Conservation (phyloP, 2,329 filamentous ascomycete genomes). For the Fulvia fulva region DNA sequence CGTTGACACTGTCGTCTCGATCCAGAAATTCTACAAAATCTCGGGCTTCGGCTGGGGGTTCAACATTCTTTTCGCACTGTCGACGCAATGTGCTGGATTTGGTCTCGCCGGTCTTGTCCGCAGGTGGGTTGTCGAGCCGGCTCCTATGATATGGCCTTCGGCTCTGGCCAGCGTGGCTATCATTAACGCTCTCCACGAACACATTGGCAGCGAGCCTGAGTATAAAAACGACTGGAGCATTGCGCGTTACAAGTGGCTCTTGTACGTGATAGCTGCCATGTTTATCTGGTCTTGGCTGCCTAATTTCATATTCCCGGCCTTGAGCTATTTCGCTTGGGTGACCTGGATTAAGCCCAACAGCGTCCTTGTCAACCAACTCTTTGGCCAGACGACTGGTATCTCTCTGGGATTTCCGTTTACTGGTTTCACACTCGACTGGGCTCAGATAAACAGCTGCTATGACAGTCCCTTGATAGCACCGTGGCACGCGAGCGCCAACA, state of each 20-base stretch:
- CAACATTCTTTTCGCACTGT: slow-evolving; percentile 79
- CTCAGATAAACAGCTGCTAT: slow-evolving; percentile 73
- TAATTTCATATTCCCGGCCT: slow-evolving; percentile 70
- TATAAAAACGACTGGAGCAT: slow-evolving; percentile 68
- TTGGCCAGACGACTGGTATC: slow-evolving; percentile 26
- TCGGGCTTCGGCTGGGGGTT: slow-evolving; percentile 62
- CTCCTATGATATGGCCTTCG: slow-evolving; percentile 90
- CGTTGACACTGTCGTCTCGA: slow-evolving; percentile 24
- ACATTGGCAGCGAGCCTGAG: slow-evolving; percentile 44
- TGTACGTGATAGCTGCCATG: slow-evolving; percentile 64
- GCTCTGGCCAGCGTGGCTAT: slow-evolving; percentile 71
- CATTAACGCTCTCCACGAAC: slow-evolving; percentile 57
- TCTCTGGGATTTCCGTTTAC: slow-evolving; percentile 43
- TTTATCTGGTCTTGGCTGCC: slow-evolving; percentile 83
- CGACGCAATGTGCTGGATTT: slow-evolving; percentile 82
- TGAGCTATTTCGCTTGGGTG: slow-evolving; percentile 84
- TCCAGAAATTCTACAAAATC: slow-evolving; percentile 73
- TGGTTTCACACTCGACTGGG: slow-evolving; percentile 86
- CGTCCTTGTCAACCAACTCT: slow-evolving; percentile 56
- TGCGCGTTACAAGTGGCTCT: slow-evolving; percentile 79
- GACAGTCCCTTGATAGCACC: slow-evolving; percentile 56
- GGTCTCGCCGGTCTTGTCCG: slow-evolving; percentile 78
- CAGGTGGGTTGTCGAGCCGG: slow-evolving; percentile 75
- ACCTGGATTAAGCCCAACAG: slow-evolving; percentile 83
- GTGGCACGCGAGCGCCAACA: slow-evolving; percentile 35